Base-by-base conservation (phyloP, 768 basidiomycete species). In the Panaeolus papilionaceus region DNA sequence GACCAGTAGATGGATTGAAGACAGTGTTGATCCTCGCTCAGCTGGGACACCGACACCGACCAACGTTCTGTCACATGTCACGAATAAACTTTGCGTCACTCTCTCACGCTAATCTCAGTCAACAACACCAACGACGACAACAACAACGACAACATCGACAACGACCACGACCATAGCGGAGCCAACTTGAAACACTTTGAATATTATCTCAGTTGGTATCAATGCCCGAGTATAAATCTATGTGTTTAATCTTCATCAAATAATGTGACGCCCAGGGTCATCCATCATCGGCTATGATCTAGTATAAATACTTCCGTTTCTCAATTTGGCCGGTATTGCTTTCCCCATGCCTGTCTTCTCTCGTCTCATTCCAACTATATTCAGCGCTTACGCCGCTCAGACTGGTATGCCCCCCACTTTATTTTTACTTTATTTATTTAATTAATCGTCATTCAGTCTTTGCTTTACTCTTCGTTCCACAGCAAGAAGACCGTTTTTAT, bases 401-500 rank as follows among this genome's bases (percentile, higher is more conserved):
- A 70, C 83, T 12, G 69, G 86, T 86, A 71, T 71, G 77, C 70
- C 40, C 45, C 54, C 64, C n/a, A 51, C 9, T 45, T 16, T 68
- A 14, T 49, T 64, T 18, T 39, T 47, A 18, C 20, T 49, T 10
- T 49, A 49, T 23, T 23, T 18, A 2, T 1, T 33, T 5, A 33
- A 33, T 33, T 33, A 33, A 33, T 3, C 33, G 33, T 33, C 33
- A 33, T 33, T 33, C 33, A 87, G 86, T 82, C 5, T 83, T 86
- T 63, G 92, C 89, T 0, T 65, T 83, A 4, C 77, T 90, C 20
- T 90, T 89, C 67, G 87, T 92, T 4, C 92, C 91, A 2, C 84
- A 83, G 67, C 82, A 88, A 45, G 85, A 86, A 63, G 91, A 92
- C 61, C 88, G 78, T 69, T 91, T 81, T 72, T 93, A 87, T 70